A percentile compares a stretch with the other conserved stretches of the same genome.
Evolutionary conservation across 202 grass and related monocot genomes (phyloP).

Genomic region (Zizania palustris): DNA sequence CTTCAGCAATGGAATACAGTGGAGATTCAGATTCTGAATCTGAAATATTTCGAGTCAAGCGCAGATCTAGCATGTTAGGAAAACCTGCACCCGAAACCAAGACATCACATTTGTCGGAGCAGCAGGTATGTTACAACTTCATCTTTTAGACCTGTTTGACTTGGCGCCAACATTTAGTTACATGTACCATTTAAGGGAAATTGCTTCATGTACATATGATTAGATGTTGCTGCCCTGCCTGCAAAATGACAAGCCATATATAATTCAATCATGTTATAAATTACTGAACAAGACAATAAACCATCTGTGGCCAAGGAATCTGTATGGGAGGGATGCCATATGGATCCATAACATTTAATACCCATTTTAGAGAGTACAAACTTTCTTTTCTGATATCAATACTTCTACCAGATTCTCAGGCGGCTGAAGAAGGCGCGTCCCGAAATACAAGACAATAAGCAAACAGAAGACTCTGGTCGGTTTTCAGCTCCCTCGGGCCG

Average conservation of each 20-base stretch:
- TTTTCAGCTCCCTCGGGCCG: not conserved
- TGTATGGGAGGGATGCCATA: not conserved
- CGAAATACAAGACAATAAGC: conserved; percentile 43
- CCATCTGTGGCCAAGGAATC: not conserved
- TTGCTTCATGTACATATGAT: not conserved
- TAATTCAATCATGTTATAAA: not conserved
- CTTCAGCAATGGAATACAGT: conserved; percentile 51
- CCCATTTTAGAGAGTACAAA: not conserved
- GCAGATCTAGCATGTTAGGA: conserved; percentile 51
- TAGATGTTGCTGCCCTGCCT: conserved; percentile 1
- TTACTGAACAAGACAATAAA: not conserved
- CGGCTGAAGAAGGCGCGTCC: conserved; percentile 74
- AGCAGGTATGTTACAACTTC: conserved; percentile 57
- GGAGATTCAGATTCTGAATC: conserved; percentile 84
- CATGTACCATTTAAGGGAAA: not conserved
- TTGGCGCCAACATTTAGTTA: not conserved
- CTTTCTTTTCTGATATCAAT: conserved; percentile 32
- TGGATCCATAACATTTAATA: not conserved
- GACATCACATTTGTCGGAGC: conserved; percentile 52
- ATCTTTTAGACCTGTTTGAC: not conserved
- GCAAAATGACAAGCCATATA: not conserved
- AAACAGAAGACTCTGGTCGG: conserved; percentile 31
- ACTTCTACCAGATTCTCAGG: conserved; percentile 63
- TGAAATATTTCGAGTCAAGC: conserved; percentile 86
- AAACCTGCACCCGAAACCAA: conserved; percentile 48